Evolutionary conservation across 352 stramenopile genomes (phyloP).

Genomic region (Halophytophthora batemanensis): DNA sequence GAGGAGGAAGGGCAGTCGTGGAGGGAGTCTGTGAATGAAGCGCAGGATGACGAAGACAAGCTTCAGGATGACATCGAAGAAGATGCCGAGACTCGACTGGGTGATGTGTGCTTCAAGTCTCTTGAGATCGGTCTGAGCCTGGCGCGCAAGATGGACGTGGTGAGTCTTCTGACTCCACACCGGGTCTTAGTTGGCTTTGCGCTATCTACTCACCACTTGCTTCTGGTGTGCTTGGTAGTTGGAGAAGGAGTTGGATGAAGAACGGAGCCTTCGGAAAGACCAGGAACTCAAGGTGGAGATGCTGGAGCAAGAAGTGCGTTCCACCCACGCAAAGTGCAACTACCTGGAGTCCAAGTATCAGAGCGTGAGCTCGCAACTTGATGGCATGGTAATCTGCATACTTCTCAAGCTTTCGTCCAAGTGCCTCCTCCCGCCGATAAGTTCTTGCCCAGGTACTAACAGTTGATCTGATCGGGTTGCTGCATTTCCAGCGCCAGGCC

Average conservation of each 20-base stretch:
- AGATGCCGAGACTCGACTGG: constrained; percentile 14
- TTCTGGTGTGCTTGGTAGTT: constrained; percentile 15
- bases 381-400: constrained; percentile 29
- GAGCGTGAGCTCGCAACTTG: constrained; percentile 26
- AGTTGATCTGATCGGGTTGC: neutral
- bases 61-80: neutral
- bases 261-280: constrained; percentile 26
- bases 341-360: constrained; percentile 43
- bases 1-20: constrained; percentile 1
- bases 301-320: constrained; percentile 38
- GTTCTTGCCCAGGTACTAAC: neutral
- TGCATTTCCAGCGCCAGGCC: constrained; percentile 19
- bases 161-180: constrained; percentile 8
- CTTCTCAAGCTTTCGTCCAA: neutral
- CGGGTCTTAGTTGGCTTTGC: too few relatives aligned
- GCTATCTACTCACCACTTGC: neutral
- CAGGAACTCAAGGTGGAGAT: constrained; percentile 37
- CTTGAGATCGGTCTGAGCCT: constrained; percentile 30
- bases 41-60: constrained; percentile 1
- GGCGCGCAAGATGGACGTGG: constrained; percentile 30
- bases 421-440: neutral
- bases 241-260: constrained; percentile 23
- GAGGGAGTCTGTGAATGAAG: constrained; percentile 4
- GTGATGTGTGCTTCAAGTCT: constrained; percentile 41
- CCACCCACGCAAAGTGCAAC: constrained; percentile 35